These are phyloP conservation scores for Dentipellis sp. DNA, from an alignment of 768 basidiomycete genomes.

Conservation along the genomic window DNA sequence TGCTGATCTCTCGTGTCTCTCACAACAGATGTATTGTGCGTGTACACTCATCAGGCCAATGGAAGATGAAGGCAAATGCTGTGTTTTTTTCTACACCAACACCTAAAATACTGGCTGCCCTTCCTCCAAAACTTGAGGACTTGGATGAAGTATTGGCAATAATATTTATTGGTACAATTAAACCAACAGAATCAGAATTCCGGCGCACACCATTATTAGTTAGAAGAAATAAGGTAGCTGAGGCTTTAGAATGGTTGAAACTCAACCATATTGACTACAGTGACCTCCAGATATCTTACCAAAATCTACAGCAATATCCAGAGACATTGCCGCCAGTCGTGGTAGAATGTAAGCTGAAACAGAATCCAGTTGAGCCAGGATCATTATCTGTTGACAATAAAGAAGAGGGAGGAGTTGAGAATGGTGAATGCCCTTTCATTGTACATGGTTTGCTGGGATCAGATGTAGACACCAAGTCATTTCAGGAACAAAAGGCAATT, in stretches of 20 bases:
- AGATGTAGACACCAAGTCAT: slow-evolving; percentile 7
- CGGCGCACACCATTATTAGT: slow-evolving; percentile 16
- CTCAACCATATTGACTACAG: too few relatives aligned
- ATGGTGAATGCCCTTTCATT: slow-evolving; percentile 27
- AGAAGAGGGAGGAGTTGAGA: slow-evolving; percentile 20
- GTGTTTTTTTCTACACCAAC: slow-evolving; percentile 24
- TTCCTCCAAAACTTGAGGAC: slow-evolving; percentile 25
- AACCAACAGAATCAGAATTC: slow-evolving; percentile 17
- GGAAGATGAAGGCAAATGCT: slow-evolving; percentile 27
- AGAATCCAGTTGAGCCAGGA: not conserved
- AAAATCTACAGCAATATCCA: slow-evolving; percentile 10
- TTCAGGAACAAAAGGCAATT: slow-evolving; percentile 8
- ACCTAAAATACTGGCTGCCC: slow-evolving; percentile 20
- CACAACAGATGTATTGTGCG: slow-evolving; percentile 15
- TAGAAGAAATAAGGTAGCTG: slow-evolving; percentile 3
- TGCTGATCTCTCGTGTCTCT: slow-evolving; percentile 7
- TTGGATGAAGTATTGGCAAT: slow-evolving; percentile 23
- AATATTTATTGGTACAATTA: slow-evolving; percentile 23
- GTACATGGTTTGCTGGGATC: slow-evolving; percentile 28
- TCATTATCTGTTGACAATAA: slow-evolving; percentile 19
- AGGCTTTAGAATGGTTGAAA: too few relatives aligned
- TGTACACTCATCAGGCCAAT: slow-evolving; percentile 5
- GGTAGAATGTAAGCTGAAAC: not conserved
- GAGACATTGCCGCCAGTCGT: slow-evolving; percentile 18
- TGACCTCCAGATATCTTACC: slow-evolving; percentile 10